Percentiles rank a stretch among this genome's conserved stretches.
Evolutionary conservation across 1,139 yeast genomes (phyloP).

Genomic region (Geotrichum klebahnii): DNA sequence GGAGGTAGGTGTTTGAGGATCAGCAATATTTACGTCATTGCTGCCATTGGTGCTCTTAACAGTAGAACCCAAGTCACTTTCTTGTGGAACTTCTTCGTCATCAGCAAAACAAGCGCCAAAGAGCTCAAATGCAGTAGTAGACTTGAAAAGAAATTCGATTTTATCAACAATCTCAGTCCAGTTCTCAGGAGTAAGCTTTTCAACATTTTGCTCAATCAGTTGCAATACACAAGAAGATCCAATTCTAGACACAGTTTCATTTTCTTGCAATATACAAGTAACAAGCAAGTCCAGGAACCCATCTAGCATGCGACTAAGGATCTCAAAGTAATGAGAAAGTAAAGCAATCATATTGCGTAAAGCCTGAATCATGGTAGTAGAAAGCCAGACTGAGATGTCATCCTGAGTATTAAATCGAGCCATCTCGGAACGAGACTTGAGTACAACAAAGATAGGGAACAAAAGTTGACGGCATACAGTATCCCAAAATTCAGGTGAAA

Average conservation of each 20-base stretch:
- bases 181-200: conserved; percentile 56
- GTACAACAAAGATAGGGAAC: conserved; percentile 84
- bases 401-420: conserved; percentile 65
- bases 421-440: conserved; percentile 73
- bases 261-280: conserved; percentile 92
- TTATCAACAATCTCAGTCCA: conserved; percentile 69
- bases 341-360: conserved; percentile 81
- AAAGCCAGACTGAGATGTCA: conserved; percentile 91
- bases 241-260: conserved; percentile 91
- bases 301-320: conserved; percentile 65
- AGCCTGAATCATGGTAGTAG: conserved; percentile 94
- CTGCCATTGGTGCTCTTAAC: conserved; percentile 1
- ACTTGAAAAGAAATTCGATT: conserved; percentile 63
- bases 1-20: conserved; percentile 3
- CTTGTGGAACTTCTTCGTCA: conserved; percentile 23
- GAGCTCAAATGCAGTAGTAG: conserved; percentile 83
- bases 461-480: conserved; percentile 68
- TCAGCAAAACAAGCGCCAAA: conserved; percentile 46
- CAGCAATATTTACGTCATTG: neutral
- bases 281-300: conserved; percentile 74
- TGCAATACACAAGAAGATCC: conserved; percentile 86
- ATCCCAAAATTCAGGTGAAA: conserved; percentile 77
- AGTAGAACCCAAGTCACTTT: conserved; percentile 8
- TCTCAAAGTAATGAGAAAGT: conserved; percentile 73
- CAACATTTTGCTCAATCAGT: conserved; percentile 67